These are phyloP conservation scores for Vitis vinifera DNA, from an alignment of 164 flowering plant genomes.

Conservation along the genomic window ASM3070453v1 NC_081807.1:5588001-5588500, in stretches of 20 bases:
- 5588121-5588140: slow-evolving; percentile 10
- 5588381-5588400: slow-evolving; percentile 45
- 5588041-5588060: slow-evolving; percentile 53
- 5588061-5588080: slow-evolving; percentile 73
- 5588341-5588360: slow-evolving; percentile 61
- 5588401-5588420: neutral
- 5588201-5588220: slow-evolving; percentile 82
- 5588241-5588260: slow-evolving; percentile 74
- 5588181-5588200: slow-evolving; percentile 81
- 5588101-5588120: slow-evolving; percentile 25
- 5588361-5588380: slow-evolving; percentile 62
- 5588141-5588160: slow-evolving; percentile 20
- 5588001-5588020: slow-evolving; percentile 49
- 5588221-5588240: slow-evolving; percentile 59
- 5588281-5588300: slow-evolving; percentile 53
- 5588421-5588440: neutral
- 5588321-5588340: slow-evolving; percentile 67
- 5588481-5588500: neutral
- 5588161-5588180: slow-evolving; percentile 46
- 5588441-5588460: neutral
- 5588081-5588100: slow-evolving; percentile 35
- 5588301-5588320: slow-evolving; percentile 69
- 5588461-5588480: neutral
- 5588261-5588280: slow-evolving; percentile 73
- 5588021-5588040: slow-evolving; percentile 38